phyloP scores from a whole-genome alignment of 768 basidiomycete species.

The Cubamyces lactineus region DNA sequence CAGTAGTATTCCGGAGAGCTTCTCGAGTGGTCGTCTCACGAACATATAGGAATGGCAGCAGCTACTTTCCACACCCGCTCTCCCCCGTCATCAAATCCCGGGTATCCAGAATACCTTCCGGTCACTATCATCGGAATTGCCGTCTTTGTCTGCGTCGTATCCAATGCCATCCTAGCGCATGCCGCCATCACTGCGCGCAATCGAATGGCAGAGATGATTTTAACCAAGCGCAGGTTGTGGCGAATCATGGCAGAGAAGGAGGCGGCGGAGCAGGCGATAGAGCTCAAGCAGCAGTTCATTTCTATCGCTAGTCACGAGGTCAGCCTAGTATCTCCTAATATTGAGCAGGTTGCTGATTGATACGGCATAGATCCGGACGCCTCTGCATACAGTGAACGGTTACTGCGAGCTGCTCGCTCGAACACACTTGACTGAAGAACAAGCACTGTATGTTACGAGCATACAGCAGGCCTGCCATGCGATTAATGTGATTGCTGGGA shows the following conservation, averaged over 20 bases:
- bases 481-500: conserved; percentile 37
- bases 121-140: conserved; percentile 28
- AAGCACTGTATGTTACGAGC: conserved; percentile 32
- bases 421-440: conserved; percentile 32
- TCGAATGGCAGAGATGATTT: conserved; percentile 35
- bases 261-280: conserved; percentile 36
- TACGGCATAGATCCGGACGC: conserved; percentile 31
- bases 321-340: neutral
- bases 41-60: conserved; percentile 33
- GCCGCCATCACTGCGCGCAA: conserved; percentile 33
- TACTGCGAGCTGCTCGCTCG: conserved; percentile 34
- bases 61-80: conserved; percentile 34
- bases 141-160: conserved; percentile 32
- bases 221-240: conserved; percentile 34
- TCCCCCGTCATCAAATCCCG: conserved; percentile 25
- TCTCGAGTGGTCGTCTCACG: neutral
- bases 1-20: neutral
- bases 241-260: conserved; percentile 38
- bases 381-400: conserved; percentile 36
- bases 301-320: conserved; percentile 37
- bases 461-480: conserved; percentile 37
- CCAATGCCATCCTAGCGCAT: conserved; percentile 34
- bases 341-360: neutral
- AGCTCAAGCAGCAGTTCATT: conserved; percentile 37
- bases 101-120: conserved; percentile 33